phyloP scores from a whole-genome alignment of 768 basidiomycete species.

The Daedaleopsis sinensis region DNA sequence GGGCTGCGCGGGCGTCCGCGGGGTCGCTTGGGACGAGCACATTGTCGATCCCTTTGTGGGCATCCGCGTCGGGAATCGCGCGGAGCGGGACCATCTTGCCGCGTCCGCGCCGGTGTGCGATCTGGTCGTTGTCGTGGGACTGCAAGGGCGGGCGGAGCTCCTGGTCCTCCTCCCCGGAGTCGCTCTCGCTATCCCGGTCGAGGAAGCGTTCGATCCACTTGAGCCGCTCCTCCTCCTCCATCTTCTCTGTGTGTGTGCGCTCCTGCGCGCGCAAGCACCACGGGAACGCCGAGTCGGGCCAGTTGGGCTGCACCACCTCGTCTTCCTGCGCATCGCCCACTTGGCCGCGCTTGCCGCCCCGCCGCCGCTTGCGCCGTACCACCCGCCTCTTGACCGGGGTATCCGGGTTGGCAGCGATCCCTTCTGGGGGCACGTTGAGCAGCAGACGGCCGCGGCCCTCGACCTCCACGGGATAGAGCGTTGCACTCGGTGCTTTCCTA shows the following conservation, averaged over 20 bases:
- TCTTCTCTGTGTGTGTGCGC: constrained; percentile 51
- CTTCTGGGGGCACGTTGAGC: constrained; percentile 55
- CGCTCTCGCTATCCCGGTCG: constrained; percentile 68
- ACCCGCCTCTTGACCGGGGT: constrained; percentile 40
- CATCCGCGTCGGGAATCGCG: constrained; percentile 39
- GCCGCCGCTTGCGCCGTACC: constrained; percentile 54
- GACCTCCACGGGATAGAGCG: constrained; percentile 63
- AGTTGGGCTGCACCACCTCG: constrained; percentile 57
- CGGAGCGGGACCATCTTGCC: constrained; percentile 65
- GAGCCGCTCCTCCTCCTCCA: constrained; percentile 62
- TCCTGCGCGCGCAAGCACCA: constrained; percentile 70
- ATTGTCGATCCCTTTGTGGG: constrained; percentile 22
- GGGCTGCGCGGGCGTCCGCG: constrained; percentile 73
- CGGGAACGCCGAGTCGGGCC: constrained; percentile 80
- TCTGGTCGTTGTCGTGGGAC: constrained; percentile 28
- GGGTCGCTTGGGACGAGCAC: constrained; percentile 64
- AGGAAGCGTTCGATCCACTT: constrained; percentile 71
- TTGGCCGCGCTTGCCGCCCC: constrained; percentile 18
- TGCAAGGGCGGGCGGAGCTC: constrained; percentile 35
- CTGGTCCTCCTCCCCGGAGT: constrained; percentile 41
- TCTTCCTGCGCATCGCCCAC: constrained; percentile 25
- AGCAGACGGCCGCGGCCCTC: constrained; percentile 74
- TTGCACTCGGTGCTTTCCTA: constrained; percentile 35
- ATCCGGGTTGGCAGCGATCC: constrained; percentile 33
- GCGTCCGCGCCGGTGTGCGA: constrained; percentile 44